Percentiles rank a stretch among this genome's conserved stretches.
Conservation (phyloP, 73 alveolate species). For the Uronychia setigera region DNA sequence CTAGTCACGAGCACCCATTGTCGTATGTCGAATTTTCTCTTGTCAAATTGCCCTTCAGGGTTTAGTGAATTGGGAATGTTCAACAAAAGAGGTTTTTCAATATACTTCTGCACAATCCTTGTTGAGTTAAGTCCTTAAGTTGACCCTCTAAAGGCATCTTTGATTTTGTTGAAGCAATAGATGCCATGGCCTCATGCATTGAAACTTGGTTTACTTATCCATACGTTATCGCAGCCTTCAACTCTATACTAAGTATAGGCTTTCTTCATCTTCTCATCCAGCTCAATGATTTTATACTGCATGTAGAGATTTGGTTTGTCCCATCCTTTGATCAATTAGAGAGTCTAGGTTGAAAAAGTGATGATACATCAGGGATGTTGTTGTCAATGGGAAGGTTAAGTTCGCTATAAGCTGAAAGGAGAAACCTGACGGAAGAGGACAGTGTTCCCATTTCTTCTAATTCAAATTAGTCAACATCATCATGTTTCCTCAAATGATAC, state of each 20-base stretch:
- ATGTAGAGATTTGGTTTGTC: conserved; percentile 37
- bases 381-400: conserved; percentile 17
- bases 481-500: conserved; percentile 21
- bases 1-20: conserved; percentile 94
- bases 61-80: conserved; percentile 17
- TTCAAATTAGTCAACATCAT: conserved; percentile 10
- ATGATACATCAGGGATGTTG: neutral
- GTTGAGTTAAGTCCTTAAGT: conserved; percentile 70
- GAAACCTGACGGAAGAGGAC: neutral
- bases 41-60: conserved; percentile 19
- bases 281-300: conserved; percentile 19
- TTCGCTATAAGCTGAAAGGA: neutral
- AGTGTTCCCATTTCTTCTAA: conserved; percentile 7
- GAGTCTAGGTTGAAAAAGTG: neutral
- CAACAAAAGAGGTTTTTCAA: conserved; percentile 85
- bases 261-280: conserved; percentile 27
- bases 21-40: conserved; percentile 92
- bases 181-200: conserved; percentile 92
- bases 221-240: conserved; percentile 77
- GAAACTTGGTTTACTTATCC: conserved; percentile 94
- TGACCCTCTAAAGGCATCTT: conserved; percentile 64
- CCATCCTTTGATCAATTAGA: conserved; percentile 41
- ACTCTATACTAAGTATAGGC: conserved; percentile 27
- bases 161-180: conserved; percentile 36
- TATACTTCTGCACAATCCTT: conserved; percentile 88